These are phyloP conservation scores for Hypoxylon fuscum DNA, from an alignment of 495 filamentous ascomycete species.

Conservation along the genomic window DNA sequence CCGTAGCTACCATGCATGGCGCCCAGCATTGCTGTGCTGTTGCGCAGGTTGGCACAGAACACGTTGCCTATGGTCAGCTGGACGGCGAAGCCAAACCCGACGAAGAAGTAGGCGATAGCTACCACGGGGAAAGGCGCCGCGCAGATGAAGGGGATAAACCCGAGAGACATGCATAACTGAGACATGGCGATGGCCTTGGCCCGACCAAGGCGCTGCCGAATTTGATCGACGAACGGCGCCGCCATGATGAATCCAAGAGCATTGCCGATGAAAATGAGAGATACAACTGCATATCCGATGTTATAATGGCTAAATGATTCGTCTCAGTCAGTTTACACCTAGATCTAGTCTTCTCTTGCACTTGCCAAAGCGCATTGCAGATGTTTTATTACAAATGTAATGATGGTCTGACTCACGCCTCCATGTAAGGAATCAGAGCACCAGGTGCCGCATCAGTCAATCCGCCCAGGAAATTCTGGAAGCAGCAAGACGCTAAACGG, in stretches of 20 bases:
- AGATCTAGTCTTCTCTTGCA: background rate
- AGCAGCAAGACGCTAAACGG: slow-evolving; percentile 56
- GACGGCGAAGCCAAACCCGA: slow-evolving; percentile 72
- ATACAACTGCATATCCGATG: slow-evolving; percentile 78
- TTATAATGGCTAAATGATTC: slow-evolving; percentile 60
- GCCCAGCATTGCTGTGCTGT: slow-evolving; percentile 69
- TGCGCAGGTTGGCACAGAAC: slow-evolving; percentile 74
- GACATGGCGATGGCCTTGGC: slow-evolving; percentile 67
- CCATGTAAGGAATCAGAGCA: slow-evolving; percentile 78
- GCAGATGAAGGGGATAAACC: slow-evolving; percentile 70
- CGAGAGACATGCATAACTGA: slow-evolving; percentile 57
- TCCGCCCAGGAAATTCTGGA: slow-evolving; percentile 65
- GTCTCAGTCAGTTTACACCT: slow-evolving; percentile 4
- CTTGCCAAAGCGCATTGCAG: too few relatives aligned
- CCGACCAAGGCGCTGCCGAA: slow-evolving; percentile 69
- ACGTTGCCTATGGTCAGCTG: slow-evolving; percentile 78
- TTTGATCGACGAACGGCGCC: slow-evolving; percentile 68
- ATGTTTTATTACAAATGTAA: too few relatives aligned
- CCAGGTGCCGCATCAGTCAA: slow-evolving; percentile 73
- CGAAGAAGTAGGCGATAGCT: slow-evolving; percentile 69
- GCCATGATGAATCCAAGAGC: slow-evolving; percentile 79
- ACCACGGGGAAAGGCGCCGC: slow-evolving; percentile 75
- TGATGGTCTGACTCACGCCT: slow-evolving; percentile 52
- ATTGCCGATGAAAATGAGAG: slow-evolving; percentile 81
- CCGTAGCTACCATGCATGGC: slow-evolving; percentile 76